Conservation (phyloP, 345 rosid genomes). For the Populus tremula region DNA sequence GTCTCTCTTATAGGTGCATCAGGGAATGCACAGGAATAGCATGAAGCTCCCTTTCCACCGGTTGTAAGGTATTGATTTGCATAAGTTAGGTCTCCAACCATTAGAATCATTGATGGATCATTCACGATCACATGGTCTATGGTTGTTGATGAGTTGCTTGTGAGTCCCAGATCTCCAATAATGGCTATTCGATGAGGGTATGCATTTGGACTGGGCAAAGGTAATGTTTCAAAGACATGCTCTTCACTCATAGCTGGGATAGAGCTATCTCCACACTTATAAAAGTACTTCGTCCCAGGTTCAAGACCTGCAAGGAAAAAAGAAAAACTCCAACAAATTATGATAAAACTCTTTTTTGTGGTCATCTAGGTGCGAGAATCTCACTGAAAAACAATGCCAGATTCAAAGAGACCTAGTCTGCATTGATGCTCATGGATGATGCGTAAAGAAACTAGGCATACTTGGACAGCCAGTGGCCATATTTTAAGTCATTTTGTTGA, state of each 20-base stretch:
- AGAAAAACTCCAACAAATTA: neutral
- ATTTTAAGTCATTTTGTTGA: too few species aligned
- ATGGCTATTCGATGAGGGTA: slow-evolving; percentile 68
- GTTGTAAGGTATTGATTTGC: slow-evolving; percentile 82
- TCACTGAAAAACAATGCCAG: too few species aligned
- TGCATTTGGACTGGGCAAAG: slow-evolving; percentile 39
- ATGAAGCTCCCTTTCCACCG: slow-evolving; percentile 68
- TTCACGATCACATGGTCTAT: slow-evolving; percentile 58
- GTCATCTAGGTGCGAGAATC: too few species aligned
- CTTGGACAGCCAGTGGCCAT: too few species aligned
- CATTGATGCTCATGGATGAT: too few species aligned
- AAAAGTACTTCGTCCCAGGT: slow-evolving; percentile 56
- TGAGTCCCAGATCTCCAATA: slow-evolving; percentile 82
- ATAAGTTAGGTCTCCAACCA: slow-evolving; percentile 77
- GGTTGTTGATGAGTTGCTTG: slow-evolving; percentile 75
- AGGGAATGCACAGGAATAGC: slow-evolving; percentile 72
- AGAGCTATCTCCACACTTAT: slow-evolving; percentile 72
- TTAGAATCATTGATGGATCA: slow-evolving; percentile 64
- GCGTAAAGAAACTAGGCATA: too few species aligned
- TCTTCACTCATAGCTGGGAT: slow-evolving; percentile 73
- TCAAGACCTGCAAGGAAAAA: slow-evolving; percentile 50
- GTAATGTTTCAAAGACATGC: slow-evolving; percentile 52
- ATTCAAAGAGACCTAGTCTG: too few species aligned
- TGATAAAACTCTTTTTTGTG: too few species aligned
- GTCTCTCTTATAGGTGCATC: slow-evolving; percentile 78